Conservation (phyloP, 495 filamentous ascomycete species). For the Neurospora sp. region DNA sequence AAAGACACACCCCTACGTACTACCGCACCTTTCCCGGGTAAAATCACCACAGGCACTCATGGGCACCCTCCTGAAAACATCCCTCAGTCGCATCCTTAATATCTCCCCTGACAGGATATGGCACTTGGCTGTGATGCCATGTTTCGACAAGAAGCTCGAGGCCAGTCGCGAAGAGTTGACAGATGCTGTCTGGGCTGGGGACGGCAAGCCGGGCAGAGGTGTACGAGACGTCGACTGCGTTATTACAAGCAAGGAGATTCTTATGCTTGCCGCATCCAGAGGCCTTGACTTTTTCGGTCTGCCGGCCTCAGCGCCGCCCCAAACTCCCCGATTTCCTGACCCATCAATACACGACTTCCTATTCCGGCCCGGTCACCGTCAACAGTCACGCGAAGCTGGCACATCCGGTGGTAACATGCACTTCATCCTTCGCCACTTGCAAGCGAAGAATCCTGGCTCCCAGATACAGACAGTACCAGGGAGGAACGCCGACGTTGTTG, state of each 20-base stretch:
- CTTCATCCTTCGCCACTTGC: conserved; percentile 65
- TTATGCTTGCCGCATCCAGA: conserved; percentile 74
- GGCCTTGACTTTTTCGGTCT: conserved; percentile 61
- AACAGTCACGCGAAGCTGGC: conserved; percentile 38
- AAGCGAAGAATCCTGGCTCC: conserved; percentile 57
- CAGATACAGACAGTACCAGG: conserved; percentile 59
- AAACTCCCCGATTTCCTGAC: conserved; percentile 53
- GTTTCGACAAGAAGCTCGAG: conserved; percentile 98
- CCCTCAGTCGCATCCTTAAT: conserved; percentile 57
- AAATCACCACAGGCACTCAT: conserved; percentile 91
- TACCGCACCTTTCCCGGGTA: conserved; percentile 81
- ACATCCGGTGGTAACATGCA: conserved; percentile 85
- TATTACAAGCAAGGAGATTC: conserved; percentile 85
- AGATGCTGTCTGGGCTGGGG: conserved; percentile 56
- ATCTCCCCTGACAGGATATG: conserved; percentile 75
- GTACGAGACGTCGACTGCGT: conserved; percentile 93
- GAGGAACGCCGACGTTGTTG: conserved; percentile 81
- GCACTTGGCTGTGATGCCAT: conserved; percentile 93
- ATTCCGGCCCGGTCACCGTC: conserved; percentile 37
- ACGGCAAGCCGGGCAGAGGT: conserved; percentile 36
- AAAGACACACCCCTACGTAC: conserved; percentile 86
- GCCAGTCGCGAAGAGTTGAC: conserved; percentile 90
- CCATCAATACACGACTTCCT: conserved; percentile 56
- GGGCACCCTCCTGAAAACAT: conserved; percentile 80
- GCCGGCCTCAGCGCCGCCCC: conserved; percentile 43